phyloP scores from a whole-genome alignment of 2,329 filamentous ascomycete genomes.

The Dactylellina sp. region DNA sequence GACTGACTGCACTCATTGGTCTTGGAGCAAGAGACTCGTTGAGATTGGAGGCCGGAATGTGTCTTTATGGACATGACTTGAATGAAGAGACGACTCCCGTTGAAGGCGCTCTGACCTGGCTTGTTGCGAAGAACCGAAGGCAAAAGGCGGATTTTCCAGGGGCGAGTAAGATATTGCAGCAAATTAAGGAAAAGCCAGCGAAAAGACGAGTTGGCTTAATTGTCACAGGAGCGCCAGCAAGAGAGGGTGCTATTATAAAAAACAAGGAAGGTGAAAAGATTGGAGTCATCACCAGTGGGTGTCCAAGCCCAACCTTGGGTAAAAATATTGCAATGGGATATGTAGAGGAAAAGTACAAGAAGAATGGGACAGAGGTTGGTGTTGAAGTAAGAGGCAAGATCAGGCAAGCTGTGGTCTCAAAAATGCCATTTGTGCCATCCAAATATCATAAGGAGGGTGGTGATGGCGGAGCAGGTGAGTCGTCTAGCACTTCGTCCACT shows the following conservation, averaged over 20 bases:
- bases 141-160: conserved; percentile 79
- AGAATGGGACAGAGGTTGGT: conserved; percentile 82
- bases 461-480: conserved; percentile 30
- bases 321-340: conserved; percentile 98
- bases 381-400: conserved; percentile 81
- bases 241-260: conserved; percentile 86
- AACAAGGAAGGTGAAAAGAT: conserved; percentile 72
- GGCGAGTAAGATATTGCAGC: conserved; percentile 78
- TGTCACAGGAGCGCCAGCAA: conserved; percentile 85
- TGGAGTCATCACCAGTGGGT: conserved; percentile 86
- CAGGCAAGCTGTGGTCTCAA: conserved; percentile 79
- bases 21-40: conserved; percentile 92
- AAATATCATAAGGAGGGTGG: conserved; percentile 74
- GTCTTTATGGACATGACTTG: conserved; percentile 98
- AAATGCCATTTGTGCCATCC: conserved; percentile 87
- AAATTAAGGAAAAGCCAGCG: conserved; percentile 68
- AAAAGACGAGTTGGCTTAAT: conserved; percentile 83
- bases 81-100: conserved; percentile 80
- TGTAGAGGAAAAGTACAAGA: conserved; percentile 82
- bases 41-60: conserved; percentile 96
- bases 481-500: neutral
- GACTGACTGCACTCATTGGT: conserved; percentile 81
- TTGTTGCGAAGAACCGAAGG: conserved; percentile 83
- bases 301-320: conserved; percentile 84
- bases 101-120: conserved; percentile 77